Evolutionary conservation across 306 rosid species (phyloP), one percentile per base, ranked within the genome.

Genomic region (Lablab purpureus): DNA sequence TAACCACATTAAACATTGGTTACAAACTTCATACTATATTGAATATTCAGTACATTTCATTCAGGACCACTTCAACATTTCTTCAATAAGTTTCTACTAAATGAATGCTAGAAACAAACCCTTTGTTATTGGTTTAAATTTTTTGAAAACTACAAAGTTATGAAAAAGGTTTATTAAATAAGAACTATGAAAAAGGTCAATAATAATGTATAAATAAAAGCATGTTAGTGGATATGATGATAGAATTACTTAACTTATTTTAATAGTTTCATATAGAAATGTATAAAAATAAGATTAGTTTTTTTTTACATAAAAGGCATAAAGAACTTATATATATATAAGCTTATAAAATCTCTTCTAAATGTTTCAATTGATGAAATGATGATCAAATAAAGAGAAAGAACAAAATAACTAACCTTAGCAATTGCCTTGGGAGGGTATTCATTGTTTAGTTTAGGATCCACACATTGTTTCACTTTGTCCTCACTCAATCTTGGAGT

Each of bases 401-500:
- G 56, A 43, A 49, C 22, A 36, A 17, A 30, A 67, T 17, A 34
- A 11, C 68, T 58, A 56, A 93, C 97, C 97, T 94, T 94, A 22
- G 98, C 98, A 84, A 94, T 71, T n/a, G 98, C 98, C 81, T 94
- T 94, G 28, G 97, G 97, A 5, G 97, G 97, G 81, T 85, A 94
- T 18, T 92, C 97, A 67, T 90, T 89, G 71, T 94, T 89, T 75
- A 94, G 86, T 88, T 94, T 94, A 37, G 94, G 98, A 89, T 94
- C 98, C 67, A 94, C 94, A 80, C 97, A 90, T 78, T 94, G 98
- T 83, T 89, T 94, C 77, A 94, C 98, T 85, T 94, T 94, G 86
- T 94, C 98, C 80, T 94, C 98, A 51, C 98, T 94, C 79, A 94
- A 45, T 86, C 98, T 94, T 37, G 98, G 98, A 77, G 98, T 92